phyloP scores from a whole-genome alignment of 306 rosid genomes.

The Lotus japonicus region DNA sequence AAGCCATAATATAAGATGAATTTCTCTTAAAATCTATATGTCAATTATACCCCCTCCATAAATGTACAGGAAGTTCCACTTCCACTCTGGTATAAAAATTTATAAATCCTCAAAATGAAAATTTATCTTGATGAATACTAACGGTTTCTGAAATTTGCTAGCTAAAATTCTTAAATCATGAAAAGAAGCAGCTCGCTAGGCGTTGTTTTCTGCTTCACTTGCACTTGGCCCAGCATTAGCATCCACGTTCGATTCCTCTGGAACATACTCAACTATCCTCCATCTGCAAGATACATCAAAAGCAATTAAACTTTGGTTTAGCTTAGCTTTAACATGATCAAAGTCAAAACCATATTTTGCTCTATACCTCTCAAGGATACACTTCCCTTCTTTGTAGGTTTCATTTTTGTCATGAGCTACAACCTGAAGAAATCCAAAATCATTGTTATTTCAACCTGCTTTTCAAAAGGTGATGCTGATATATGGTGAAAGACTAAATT shows the following conservation, averaged over 20 bases:
- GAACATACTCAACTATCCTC: slow-evolving; percentile 51
- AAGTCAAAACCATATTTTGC: neutral
- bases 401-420: slow-evolving; percentile 66
- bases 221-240: slow-evolving; percentile 47
- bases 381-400: slow-evolving; percentile 75
- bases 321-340: neutral
- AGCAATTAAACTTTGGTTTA: neutral
- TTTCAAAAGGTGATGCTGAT: neutral
- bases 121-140: slow-evolving; percentile 1
- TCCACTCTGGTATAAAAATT: neutral
- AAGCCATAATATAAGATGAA: too few species aligned
- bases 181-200: slow-evolving; percentile 34
- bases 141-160: slow-evolving; percentile 17
- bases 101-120: neutral
- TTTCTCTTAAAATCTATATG: neutral
- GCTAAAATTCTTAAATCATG: slow-evolving; percentile 12
- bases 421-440: slow-evolving; percentile 40
- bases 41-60: neutral
- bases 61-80: slow-evolving; percentile 6
- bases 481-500: neutral
- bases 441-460: neutral
- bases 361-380: slow-evolving; percentile 68
- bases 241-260: slow-evolving; percentile 57
- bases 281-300: slow-evolving; percentile 35
- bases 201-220: slow-evolving; percentile 60